Evolutionary conservation across 2,329 filamentous ascomycete species (phyloP).

Genomic region (Trichoderma sp.): DNA sequence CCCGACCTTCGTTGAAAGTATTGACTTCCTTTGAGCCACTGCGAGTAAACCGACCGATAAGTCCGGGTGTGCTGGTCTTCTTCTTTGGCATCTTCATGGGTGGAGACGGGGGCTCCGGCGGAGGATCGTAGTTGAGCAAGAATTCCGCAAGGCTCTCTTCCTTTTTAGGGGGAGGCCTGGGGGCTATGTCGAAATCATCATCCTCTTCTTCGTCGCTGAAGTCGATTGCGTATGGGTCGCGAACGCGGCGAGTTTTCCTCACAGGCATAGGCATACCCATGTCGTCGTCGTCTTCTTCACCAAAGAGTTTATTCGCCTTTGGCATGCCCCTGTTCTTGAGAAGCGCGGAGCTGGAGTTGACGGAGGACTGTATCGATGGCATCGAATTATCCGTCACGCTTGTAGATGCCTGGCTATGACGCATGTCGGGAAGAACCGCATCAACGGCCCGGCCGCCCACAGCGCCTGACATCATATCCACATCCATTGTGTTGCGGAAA

Average conservation of each 20-base stretch:
- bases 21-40: conserved; percentile 29
- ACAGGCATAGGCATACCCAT: conserved; percentile 50
- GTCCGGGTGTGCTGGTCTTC: conserved; percentile 62
- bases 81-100: conserved; percentile 45
- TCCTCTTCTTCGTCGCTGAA: conserved; percentile 66
- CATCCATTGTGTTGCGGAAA: conserved; percentile 82
- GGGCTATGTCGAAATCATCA: conserved; percentile 46
- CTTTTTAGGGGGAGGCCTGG: conserved; percentile 42
- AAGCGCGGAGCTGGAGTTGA: conserved; percentile 74
- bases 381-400: conserved; percentile 57
- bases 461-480: conserved; percentile 65
- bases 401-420: conserved; percentile 56
- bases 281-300: conserved; percentile 43
- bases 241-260: conserved; percentile 73
- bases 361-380: conserved; percentile 59
- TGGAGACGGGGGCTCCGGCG: conserved; percentile 46
- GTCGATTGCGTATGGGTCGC: conserved; percentile 93
- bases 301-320: conserved; percentile 39
- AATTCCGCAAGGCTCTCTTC: conserved; percentile 75
- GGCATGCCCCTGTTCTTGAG: conserved; percentile 43
- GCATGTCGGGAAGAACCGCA: conserved; percentile 54
- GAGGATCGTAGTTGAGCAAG: conserved; percentile 66
- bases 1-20: conserved; percentile 32
- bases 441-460: conserved; percentile 57
- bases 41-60: conserved; percentile 58